Conservation (phyloP, 371 early-diverging fungal genomes). For the Mucor irregularis region DNA sequence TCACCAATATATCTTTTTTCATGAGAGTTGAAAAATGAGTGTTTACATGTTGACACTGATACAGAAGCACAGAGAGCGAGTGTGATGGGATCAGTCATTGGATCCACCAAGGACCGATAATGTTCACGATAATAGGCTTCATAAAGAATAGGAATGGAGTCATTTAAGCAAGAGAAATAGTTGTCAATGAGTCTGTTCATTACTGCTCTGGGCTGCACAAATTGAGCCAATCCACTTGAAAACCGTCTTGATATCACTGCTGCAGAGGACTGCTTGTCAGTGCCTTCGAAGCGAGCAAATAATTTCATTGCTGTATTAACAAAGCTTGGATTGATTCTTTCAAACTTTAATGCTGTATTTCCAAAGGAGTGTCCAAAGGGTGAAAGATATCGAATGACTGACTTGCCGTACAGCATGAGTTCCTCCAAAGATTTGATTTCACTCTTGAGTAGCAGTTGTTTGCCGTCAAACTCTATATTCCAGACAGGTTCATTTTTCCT, state of each 20-base stretch:
- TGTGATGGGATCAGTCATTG: conserved; percentile 15
- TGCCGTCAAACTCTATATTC: conserved; percentile 4
- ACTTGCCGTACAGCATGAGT: conserved; percentile 5
- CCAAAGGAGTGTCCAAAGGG: conserved; percentile 18
- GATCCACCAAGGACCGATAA: neutral
- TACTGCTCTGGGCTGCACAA: neutral
- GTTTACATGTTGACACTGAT: conserved; percentile 4
- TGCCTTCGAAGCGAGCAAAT: neutral
- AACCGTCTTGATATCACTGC: neutral
- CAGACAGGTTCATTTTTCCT: conserved; percentile 16
- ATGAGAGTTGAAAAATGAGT: conserved; percentile 4
- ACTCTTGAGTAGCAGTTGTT: conserved; percentile 1
- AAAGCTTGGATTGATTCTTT: neutral
- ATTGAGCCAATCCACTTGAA: neutral
- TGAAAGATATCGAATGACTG: conserved; percentile 19
- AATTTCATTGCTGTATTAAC: conserved; percentile 8
- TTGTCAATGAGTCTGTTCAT: conserved; percentile 4
- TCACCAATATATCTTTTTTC: conserved; percentile 19
- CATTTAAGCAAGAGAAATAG: conserved; percentile 16
- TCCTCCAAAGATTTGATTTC: conserved; percentile 14
- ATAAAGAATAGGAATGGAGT: conserved; percentile 9
- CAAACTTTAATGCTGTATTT: conserved; percentile 1
- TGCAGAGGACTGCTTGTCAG: neutral
- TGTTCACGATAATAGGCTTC: conserved; percentile 16
- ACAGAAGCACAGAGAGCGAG: conserved; percentile 14